Conservation (phyloP, 2,329 filamentous ascomycete species). For the Ustulina deusta region DNA sequence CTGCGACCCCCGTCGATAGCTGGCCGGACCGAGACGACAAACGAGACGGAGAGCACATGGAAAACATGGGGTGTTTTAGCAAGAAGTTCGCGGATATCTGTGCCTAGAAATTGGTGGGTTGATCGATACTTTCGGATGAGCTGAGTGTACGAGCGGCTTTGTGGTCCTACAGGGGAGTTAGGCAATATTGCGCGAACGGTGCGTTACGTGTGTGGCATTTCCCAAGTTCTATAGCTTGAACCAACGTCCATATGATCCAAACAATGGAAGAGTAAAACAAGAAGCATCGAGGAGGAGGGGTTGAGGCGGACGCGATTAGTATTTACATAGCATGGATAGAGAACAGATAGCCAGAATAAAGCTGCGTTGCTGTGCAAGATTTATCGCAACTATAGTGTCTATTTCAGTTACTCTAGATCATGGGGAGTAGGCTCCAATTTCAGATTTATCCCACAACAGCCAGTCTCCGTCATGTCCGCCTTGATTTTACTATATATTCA, state of each 20-base stretch:
- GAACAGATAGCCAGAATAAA: too few species aligned
- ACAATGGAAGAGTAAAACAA: too few species aligned
- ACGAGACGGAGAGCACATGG: slow-evolving; percentile 27
- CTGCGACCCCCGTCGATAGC: too few species aligned
- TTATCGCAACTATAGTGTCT: background rate
- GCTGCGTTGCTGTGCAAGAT: too few species aligned
- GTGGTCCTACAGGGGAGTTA: background rate
- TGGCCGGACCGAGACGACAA: too few species aligned
- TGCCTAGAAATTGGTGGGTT: slow-evolving; percentile 29
- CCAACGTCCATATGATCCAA: too few species aligned
- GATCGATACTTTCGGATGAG: slow-evolving; percentile 28
- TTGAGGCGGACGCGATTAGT: too few species aligned
- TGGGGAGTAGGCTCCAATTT: background rate
- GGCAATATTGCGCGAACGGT: too few species aligned
- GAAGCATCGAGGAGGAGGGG: too few species aligned
- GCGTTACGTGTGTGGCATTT: too few species aligned
- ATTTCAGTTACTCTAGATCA: background rate
- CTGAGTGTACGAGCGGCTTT: background rate
- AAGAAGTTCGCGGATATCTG: slow-evolving; percentile 7
- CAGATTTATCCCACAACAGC: background rate
- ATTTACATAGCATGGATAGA: too few species aligned
- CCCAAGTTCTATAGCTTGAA: too few species aligned
- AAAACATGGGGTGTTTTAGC: slow-evolving; percentile 31
- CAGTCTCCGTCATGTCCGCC: background rate
- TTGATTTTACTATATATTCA: slow-evolving; percentile 1